phyloP scores from a whole-genome alignment of 768 basidiomycete species.

The Russula brevipes region DNA sequence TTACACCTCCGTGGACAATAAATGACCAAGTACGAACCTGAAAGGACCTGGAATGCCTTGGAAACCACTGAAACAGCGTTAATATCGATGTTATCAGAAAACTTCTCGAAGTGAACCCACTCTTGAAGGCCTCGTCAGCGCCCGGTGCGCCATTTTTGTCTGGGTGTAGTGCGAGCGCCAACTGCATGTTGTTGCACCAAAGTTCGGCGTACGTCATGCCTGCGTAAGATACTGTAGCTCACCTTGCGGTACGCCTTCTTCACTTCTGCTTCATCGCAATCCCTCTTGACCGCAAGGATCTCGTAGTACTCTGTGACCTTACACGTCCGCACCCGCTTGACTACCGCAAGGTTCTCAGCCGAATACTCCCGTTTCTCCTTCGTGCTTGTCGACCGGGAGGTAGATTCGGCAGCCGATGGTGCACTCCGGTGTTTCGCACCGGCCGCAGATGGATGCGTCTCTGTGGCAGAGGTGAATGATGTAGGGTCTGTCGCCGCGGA shows the following conservation, averaged over 20 bases:
- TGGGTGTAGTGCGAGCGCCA: slow-evolving; percentile 84
- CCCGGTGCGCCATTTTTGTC: slow-evolving; percentile 97
- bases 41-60: slow-evolving; percentile 93
- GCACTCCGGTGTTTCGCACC: slow-evolving; percentile 61
- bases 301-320: slow-evolving; percentile 91
- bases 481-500: slow-evolving; percentile 35
- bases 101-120: slow-evolving; percentile 43
- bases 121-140: slow-evolving; percentile 97
- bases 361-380: slow-evolving; percentile 64
- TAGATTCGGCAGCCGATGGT: slow-evolving; percentile 44
- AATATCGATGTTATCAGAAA: slow-evolving; percentile 16
- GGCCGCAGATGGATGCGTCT: slow-evolving; percentile 70
- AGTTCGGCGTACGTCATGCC: background rate
- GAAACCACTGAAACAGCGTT: slow-evolving; percentile 70
- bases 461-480: slow-evolving; percentile 48
- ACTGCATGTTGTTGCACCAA: slow-evolving; percentile 37
- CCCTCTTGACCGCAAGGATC: slow-evolving; percentile 73
- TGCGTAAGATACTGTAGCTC: slow-evolving; percentile 22
- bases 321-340: slow-evolving; percentile 80
- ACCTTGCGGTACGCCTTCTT: slow-evolving; percentile 98
- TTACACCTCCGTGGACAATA: slow-evolving; percentile 4
- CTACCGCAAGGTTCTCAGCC: slow-evolving; percentile 72
- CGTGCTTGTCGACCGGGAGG: slow-evolving; percentile 33
- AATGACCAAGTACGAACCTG: slow-evolving; percentile 43
- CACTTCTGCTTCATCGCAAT: slow-evolving; percentile 77